These are phyloP conservation scores for Podospora sp. DNA, from an alignment of 495 filamentous ascomycete species.

Conservation along the genomic window DNA sequence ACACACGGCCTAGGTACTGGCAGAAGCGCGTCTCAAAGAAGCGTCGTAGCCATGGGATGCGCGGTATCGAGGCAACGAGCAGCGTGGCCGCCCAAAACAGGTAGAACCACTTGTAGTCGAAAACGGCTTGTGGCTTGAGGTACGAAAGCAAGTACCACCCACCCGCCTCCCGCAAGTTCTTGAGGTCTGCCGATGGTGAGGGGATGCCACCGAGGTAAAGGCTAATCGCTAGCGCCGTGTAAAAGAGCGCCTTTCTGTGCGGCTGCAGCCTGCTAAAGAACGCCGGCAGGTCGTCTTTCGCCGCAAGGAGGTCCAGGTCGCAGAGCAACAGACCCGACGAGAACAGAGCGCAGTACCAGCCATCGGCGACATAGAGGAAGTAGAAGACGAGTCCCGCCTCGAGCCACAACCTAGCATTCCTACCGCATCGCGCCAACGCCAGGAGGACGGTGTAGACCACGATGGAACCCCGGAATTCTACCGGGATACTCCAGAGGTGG, in stretches of 20 bases:
- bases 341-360: conserved; percentile 48
- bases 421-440: conserved; percentile 41
- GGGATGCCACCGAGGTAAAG: conserved; percentile 53
- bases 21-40: conserved; percentile 62
- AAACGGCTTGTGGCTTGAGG: conserved; percentile 55
- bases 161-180: conserved; percentile 38
- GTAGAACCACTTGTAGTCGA: conserved; percentile 53
- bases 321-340: conserved; percentile 50
- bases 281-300: conserved; percentile 43
- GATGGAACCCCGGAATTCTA: conserved; percentile 49
- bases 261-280: conserved; percentile 41
- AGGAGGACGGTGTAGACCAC: conserved; percentile 50
- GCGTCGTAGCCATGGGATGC: conserved; percentile 47
- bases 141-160: conserved; percentile 52
- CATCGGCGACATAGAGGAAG: conserved; percentile 53
- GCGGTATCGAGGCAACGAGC: conserved; percentile 56
- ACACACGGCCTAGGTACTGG: conserved; percentile 67
- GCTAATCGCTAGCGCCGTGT: conserved; percentile 46
- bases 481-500: conserved; percentile 48
- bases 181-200: conserved; percentile 36
- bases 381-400: conserved; percentile 40
- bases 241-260: conserved; percentile 48
- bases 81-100: conserved; percentile 56
- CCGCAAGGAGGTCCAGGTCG: conserved; percentile 51
- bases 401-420: conserved; percentile 38